phyloP scores from a whole-genome alignment of 441 rosid genomes.

The Erysimum cheiri region DNA sequence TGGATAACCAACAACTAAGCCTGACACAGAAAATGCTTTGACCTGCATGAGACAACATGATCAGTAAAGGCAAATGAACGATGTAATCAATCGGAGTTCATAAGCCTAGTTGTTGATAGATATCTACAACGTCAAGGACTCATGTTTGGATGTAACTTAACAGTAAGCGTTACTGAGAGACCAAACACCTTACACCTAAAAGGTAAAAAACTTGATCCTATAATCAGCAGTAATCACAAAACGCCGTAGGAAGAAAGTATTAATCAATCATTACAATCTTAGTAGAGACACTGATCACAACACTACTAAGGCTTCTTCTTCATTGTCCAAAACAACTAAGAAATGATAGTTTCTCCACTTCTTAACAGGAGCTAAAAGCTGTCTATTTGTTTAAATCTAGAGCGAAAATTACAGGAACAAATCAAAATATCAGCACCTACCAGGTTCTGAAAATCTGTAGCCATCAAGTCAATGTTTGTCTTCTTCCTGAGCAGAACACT shows the following conservation, averaged over 20 bases:
- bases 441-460: slow-evolving; percentile 71
- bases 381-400: background rate
- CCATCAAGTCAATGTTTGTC: slow-evolving; percentile 69
- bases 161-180: slow-evolving; percentile 7
- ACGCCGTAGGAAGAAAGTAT: background rate
- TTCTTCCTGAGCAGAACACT: slow-evolving; percentile 82
- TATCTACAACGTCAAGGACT: slow-evolving; percentile 13
- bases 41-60: slow-evolving; percentile 53
- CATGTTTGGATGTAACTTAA: background rate
- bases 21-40: slow-evolving; percentile 63
- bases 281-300: slow-evolving; percentile 25
- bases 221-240: background rate
- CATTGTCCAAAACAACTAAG: background rate
- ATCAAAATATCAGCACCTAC: slow-evolving; percentile 48
- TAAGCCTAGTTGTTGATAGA: background rate
- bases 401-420: background rate
- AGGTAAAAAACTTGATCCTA: background rate
- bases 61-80: slow-evolving; percentile 11
- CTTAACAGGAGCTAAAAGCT: background rate
- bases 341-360: background rate
- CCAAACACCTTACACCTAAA: background rate
- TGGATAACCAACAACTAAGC: slow-evolving; percentile 84
- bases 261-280: slow-evolving; percentile 25
- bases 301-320: slow-evolving; percentile 9
- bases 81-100: background rate